phyloP scores from a whole-genome alignment of 2,329 filamentous ascomycete species.

The Penicillium sp. region DNA sequence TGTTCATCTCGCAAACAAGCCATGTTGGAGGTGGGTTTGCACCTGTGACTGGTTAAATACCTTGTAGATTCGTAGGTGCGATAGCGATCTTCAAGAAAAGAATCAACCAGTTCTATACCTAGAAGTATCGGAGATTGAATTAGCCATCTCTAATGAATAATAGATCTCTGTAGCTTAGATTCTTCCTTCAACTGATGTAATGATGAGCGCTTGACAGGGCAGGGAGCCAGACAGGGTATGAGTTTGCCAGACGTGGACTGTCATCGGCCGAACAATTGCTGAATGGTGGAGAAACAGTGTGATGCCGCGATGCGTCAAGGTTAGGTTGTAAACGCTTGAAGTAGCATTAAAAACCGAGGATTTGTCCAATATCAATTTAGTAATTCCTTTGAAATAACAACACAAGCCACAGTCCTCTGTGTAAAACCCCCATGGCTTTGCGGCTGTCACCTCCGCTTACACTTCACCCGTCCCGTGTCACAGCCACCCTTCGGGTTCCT shows the following conservation, averaged over 20 bases:
- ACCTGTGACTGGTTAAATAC: neutral
- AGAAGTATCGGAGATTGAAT: neutral
- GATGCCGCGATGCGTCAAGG: too few species aligned
- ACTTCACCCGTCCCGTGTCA: neutral
- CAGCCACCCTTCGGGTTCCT: slow-evolving; percentile 14
- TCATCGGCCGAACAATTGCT: neutral
- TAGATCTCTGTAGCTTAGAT: neutral
- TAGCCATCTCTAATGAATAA: neutral
- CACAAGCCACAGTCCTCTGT: neutral
- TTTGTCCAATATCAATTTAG: too few species aligned
- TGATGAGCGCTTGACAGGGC: neutral
- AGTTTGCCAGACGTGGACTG: neutral
- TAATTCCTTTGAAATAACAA: too few species aligned
- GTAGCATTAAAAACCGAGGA: too few species aligned
- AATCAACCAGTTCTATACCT: neutral
- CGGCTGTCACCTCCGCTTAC: neutral
- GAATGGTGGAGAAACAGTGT: neutral
- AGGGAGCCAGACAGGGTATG: neutral
- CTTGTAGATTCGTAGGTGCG: neutral
- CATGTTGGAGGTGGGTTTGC: neutral
- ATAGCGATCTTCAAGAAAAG: neutral
- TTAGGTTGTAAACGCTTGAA: too few species aligned
- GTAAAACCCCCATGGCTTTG: neutral
- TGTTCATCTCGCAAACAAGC: too few species aligned
- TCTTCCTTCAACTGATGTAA: neutral